These are phyloP conservation scores for Dendryphion nanum DNA, from an alignment of 2,329 filamentous ascomycete species.

Conservation along the genomic window DNA sequence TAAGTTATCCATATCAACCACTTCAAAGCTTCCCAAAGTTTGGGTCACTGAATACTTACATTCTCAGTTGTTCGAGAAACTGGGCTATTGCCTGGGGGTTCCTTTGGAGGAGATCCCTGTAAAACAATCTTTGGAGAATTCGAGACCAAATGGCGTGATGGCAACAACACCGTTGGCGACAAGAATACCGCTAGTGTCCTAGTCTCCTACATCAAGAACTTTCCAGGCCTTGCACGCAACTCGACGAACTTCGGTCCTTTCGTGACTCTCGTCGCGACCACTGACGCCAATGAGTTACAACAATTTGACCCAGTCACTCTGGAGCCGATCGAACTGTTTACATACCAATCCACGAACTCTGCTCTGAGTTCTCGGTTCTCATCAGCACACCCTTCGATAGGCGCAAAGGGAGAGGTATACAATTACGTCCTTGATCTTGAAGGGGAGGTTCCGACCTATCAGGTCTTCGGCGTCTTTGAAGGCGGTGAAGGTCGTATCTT, in stretches of 20 bases:
- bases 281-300: conserved; percentile 3
- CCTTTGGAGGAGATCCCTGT: conserved; percentile 7
- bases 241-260: conserved; percentile 9
- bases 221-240: conserved; percentile 8
- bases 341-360: neutral
- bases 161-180: conserved; percentile 2
- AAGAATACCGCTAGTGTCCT: neutral
- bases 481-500: conserved; percentile 3
- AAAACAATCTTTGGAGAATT: conserved; percentile 8
- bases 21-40: too few relatives aligned
- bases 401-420: conserved; percentile 4
- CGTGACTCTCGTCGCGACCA: conserved; percentile 5
- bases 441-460: conserved; percentile 1
- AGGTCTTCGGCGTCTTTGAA: conserved; percentile 7
- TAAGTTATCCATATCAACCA: neutral
- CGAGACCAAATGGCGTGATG: conserved; percentile 5
- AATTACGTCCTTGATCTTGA: conserved; percentile 8
- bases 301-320: conserved; percentile 7
- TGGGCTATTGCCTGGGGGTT: conserved; percentile 2
- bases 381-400: conserved; percentile 7
- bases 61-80: conserved; percentile 5
- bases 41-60: neutral
- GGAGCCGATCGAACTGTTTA: conserved; percentile 9
- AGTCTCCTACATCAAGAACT: conserved; percentile 5
- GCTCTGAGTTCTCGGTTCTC: neutral